phyloP scores from a whole-genome alignment of 2,329 filamentous ascomycete genomes.

The Claviceps capensis region DNA sequence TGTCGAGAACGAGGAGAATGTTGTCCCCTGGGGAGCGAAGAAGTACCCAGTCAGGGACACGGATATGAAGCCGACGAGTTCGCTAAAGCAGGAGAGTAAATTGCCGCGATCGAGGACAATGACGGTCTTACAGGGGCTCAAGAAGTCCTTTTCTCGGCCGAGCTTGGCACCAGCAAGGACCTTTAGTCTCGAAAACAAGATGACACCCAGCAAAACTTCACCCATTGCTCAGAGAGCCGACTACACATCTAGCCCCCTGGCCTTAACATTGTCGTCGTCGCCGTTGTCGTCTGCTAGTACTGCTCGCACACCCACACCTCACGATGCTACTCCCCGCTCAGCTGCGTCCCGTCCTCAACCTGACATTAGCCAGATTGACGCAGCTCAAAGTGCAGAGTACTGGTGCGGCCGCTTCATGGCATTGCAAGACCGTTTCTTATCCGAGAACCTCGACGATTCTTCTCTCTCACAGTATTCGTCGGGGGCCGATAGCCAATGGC shows the following conservation, averaged over 20 bases:
- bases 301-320: neutral
- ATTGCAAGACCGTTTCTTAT: conserved; percentile 33
- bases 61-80: neutral
- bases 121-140: conserved; percentile 30
- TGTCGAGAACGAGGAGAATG: conserved; percentile 16
- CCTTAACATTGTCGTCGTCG: neutral
- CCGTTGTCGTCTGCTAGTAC: neutral
- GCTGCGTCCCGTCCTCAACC: conserved; percentile 6
- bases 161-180: conserved; percentile 11
- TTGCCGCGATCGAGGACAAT: conserved; percentile 33
- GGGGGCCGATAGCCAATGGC: neutral
- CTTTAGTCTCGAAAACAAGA: conserved; percentile 10
- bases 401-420: conserved; percentile 50
- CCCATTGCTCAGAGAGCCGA: neutral
- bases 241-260: neutral
- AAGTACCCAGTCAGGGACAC: neutral
- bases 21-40: conserved; percentile 6
- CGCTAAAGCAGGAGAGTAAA: conserved; percentile 9
- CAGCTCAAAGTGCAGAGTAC: conserved; percentile 35
- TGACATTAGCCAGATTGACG: conserved; percentile 21
- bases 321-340: neutral
- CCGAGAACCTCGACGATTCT: conserved; percentile 14
- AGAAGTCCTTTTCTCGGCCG: conserved; percentile 28
- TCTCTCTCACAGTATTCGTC: neutral
- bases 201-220: neutral